A percentile compares a stretch with the other conserved stretches of the same genome.
phyloP scores from a whole-genome alignment of 2,329 filamentous ascomycete species.

The Hypoxylon sp. region DNA sequence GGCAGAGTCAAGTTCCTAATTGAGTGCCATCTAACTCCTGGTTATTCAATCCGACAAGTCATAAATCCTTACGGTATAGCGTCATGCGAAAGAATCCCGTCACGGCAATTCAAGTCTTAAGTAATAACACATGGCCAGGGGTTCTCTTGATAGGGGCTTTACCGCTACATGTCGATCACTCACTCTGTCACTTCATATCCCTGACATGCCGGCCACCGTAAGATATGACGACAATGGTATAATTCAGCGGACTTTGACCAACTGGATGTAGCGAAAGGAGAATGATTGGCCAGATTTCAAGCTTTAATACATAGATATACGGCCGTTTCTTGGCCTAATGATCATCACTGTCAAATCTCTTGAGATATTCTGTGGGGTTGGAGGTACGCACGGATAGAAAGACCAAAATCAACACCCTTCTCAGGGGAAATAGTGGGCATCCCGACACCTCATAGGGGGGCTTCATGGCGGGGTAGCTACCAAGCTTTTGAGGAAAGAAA shows the following conservation, averaged over 20 bases:
- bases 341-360: conserved; percentile 1
- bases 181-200: background rate
- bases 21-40: background rate
- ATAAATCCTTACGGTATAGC: background rate
- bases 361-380: conserved; percentile 24
- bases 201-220: background rate
- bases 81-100: too few relatives aligned
- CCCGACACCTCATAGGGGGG: conserved; percentile 14
- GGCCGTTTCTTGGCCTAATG: conserved; percentile 16
- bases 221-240: background rate
- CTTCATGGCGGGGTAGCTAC: conserved; percentile 30
- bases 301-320: background rate
- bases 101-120: background rate
- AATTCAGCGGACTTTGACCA: background rate
- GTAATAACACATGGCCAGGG: background rate
- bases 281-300: background rate
- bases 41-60: too few relatives aligned
- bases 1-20: background rate
- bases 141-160: background rate
- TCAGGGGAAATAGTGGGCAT: conserved; percentile 35
- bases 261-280: background rate
- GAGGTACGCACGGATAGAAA: conserved; percentile 2
- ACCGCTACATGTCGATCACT: background rate
- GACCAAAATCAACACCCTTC: conserved; percentile 3
- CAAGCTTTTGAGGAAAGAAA: background rate